Conservation (phyloP, 164 flowering plant species). For the Dillenia turbinata region DNA sequence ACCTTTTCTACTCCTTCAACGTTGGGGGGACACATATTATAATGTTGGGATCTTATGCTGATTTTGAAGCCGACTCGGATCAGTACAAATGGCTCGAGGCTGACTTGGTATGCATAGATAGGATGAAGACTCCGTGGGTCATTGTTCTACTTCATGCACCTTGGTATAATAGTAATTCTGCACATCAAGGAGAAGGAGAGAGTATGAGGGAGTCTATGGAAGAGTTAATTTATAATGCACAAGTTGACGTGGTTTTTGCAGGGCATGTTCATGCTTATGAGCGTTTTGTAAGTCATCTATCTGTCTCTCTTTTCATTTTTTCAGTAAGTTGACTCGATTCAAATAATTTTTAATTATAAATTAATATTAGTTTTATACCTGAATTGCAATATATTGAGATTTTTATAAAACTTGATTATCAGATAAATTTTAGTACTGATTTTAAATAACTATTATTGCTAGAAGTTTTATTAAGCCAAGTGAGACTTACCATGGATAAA, state of each 20-base stretch:
- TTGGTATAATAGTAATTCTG: slow-evolving; percentile 80
- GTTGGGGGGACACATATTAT: slow-evolving; percentile 62
- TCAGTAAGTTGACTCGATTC: neutral
- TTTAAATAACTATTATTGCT: too few relatives aligned
- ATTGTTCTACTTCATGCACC: slow-evolving; percentile 72
- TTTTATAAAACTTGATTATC: too few relatives aligned
- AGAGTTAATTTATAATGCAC: slow-evolving; percentile 49
- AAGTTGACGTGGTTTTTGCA: slow-evolving; percentile 73
- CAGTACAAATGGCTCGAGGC: slow-evolving; percentile 70
- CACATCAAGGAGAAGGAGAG: slow-evolving; percentile 90
- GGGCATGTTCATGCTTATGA: slow-evolving; percentile 98
- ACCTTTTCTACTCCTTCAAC: slow-evolving; percentile 82
- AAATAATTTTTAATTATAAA: too few relatives aligned
- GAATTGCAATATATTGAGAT: too few relatives aligned
- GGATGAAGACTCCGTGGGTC: slow-evolving; percentile 74
- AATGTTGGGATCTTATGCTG: slow-evolving; percentile 87
- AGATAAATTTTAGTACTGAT: too few relatives aligned
- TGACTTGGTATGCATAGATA: slow-evolving; percentile 55
- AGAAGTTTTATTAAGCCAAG: too few relatives aligned
- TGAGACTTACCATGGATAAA: too few relatives aligned
- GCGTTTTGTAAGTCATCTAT: slow-evolving; percentile 63
- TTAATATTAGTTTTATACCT: too few relatives aligned
- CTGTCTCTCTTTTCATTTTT: neutral
- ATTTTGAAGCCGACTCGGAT: slow-evolving; percentile 43
- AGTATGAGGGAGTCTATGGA: slow-evolving; percentile 80